Percentiles rank a stretch among this genome's conserved stretches.
phyloP scores from a whole-genome alignment of 345 rosid genomes.

The Salix viminalis region DNA sequence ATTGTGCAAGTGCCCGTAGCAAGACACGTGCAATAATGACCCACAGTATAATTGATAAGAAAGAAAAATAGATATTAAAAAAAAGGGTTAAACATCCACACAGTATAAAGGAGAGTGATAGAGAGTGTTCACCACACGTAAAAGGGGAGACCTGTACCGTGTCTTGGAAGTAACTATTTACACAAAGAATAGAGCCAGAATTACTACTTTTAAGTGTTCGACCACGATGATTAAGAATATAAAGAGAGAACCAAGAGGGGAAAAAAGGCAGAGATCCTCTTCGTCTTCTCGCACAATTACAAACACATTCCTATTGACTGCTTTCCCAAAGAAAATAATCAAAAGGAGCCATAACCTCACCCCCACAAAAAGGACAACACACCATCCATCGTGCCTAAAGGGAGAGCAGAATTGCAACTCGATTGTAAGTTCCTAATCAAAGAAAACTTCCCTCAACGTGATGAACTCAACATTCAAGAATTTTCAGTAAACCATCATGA shows the following conservation, averaged over 20 bases:
- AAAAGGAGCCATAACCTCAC: conserved; percentile 7
- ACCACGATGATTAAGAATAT: conserved; percentile 17
- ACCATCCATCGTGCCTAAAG: conserved; percentile 9
- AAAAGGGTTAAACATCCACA: too few species aligned
- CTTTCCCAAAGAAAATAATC: conserved; percentile 3
- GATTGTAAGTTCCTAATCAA: conserved; percentile 11
- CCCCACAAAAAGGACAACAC: conserved; percentile 12
- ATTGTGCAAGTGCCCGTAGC: neutral
- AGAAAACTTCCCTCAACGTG: conserved; percentile 12
- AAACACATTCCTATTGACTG: conserved; percentile 17
- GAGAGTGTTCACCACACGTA: conserved; percentile 4
- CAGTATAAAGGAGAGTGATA: neutral
- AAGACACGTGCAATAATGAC: neutral
- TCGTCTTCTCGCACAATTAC: conserved; percentile 36
- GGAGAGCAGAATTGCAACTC: conserved; percentile 19
- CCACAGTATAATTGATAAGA: neutral
- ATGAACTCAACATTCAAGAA: conserved; percentile 13
- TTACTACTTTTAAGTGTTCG: conserved; percentile 13
- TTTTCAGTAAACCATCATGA: conserved; percentile 2
- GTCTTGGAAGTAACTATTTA: conserved; percentile 19
- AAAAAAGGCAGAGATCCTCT: conserved; percentile 15
- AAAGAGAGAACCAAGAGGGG: neutral
- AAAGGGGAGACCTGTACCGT: neutral
- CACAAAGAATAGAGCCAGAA: conserved; percentile 39
- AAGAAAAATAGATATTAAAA: too few species aligned